phyloP scores from a whole-genome alignment of 306 rosid species.

The Prinsepia uniflora region DNA sequence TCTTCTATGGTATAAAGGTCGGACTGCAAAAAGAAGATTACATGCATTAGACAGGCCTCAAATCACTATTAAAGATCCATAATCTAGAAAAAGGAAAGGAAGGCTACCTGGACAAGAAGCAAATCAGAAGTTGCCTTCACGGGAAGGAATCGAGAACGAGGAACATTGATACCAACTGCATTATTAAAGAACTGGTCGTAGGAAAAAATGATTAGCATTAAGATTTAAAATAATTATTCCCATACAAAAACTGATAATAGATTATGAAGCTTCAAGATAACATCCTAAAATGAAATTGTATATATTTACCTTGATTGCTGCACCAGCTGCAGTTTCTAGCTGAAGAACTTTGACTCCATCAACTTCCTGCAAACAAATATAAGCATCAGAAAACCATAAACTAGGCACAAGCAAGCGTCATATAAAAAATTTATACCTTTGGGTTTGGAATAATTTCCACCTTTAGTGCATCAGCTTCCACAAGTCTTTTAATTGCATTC shows the following conservation, averaged over 20 bases:
- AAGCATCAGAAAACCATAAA: conserved; percentile 18
- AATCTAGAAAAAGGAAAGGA: conserved; percentile 19
- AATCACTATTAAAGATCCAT: conserved; percentile 14
- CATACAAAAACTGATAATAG: neutral
- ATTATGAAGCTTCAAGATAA: conserved; percentile 12
- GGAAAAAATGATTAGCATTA: conserved; percentile 5
- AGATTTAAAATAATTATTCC: neutral
- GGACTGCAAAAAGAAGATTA: conserved; percentile 47
- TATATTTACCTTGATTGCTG: conserved; percentile 77
- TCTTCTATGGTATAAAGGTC: conserved; percentile 78
- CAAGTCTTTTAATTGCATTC: conserved; percentile 85
- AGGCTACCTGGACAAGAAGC: conserved; percentile 91
- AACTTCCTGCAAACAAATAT: conserved; percentile 61
- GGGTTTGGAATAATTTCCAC: conserved; percentile 99
- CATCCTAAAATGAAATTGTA: conserved; percentile 4
- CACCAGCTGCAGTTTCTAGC: conserved; percentile 99
- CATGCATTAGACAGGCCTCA: conserved; percentile 16
- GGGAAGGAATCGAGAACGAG: conserved; percentile 95
- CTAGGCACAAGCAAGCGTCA: neutral
- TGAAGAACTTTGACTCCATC: conserved; percentile 94
- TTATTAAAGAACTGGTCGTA: conserved; percentile 73
- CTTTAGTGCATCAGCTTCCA: conserved; percentile 83
- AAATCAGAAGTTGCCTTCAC: conserved; percentile 97
- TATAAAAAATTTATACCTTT: conserved; percentile 49
- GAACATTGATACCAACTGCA: conserved; percentile 88